Percentiles rank a stretch among this genome's conserved stretches.
Evolutionary conservation across 495 filamentous ascomycete species (phyloP).

Genomic region (Hypoxylon perforatum): DNA sequence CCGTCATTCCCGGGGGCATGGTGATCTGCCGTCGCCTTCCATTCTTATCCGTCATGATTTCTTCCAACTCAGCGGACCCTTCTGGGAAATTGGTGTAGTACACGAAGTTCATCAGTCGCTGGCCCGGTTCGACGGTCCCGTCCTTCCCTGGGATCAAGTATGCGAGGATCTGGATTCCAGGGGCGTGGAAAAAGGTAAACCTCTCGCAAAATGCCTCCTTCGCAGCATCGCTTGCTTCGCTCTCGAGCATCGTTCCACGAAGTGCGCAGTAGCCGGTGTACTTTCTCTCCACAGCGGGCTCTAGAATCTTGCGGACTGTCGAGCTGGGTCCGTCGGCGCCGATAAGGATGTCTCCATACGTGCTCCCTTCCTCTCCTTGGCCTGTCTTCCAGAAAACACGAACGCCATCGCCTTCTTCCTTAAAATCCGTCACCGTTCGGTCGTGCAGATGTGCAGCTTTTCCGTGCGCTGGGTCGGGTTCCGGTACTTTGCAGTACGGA

Average conservation of each 20-base stretch:
- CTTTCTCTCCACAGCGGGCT: slow-evolving; percentile 57
- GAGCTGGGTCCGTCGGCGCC: slow-evolving; percentile 68
- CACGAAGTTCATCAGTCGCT: slow-evolving; percentile 66
- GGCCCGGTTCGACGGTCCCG: slow-evolving; percentile 57
- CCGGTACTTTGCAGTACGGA: slow-evolving; percentile 56
- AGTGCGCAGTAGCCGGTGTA: slow-evolving; percentile 68
- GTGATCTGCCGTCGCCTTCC: slow-evolving; percentile 60
- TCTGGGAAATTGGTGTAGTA: slow-evolving; percentile 67
- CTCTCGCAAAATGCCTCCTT: slow-evolving; percentile 37
- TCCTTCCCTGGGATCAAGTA: slow-evolving; percentile 66
- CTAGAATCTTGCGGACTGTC: slow-evolving; percentile 58
- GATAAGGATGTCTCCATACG: slow-evolving; percentile 60
- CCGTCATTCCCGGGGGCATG: slow-evolving; percentile 60
- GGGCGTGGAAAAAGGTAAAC: slow-evolving; percentile 60
- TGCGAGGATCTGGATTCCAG: slow-evolving; percentile 58
- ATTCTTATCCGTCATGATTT: slow-evolving; percentile 64
- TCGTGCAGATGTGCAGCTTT: slow-evolving; percentile 59
- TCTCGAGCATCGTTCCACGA: slow-evolving; percentile 63
- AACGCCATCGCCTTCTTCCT: slow-evolving; percentile 51
- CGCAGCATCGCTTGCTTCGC: slow-evolving; percentile 43
- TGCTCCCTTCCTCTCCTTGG: slow-evolving; percentile 48
- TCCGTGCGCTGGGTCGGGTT: slow-evolving; percentile 48
- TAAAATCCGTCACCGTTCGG: slow-evolving; percentile 56
- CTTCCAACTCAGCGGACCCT: slow-evolving; percentile 55
- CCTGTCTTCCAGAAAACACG: slow-evolving; percentile 52